Evolutionary conservation across 331 rosid genomes (phyloP), one percentile per base, ranked within the genome.

Genomic region (Saraca asoca): DNA sequence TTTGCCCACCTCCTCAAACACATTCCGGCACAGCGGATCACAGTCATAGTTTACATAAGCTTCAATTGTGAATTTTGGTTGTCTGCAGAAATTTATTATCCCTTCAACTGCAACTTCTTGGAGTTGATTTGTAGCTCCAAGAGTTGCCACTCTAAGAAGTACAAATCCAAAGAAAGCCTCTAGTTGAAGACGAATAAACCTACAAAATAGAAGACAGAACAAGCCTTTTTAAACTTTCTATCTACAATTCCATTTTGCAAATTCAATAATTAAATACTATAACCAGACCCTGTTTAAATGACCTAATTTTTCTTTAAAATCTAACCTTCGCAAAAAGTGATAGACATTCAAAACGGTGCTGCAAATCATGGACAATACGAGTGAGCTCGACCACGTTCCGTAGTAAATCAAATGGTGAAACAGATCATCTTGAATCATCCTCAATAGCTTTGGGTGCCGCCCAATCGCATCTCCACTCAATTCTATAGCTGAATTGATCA

Each of bases 81-180:
- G 96, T 64, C 96, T 85, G 79, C 95, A 84, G 82, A 90, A 94
- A 48, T 86, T 94, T 69, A 94, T 81, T 18, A 90, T 79, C 9
- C 95, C 99, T 75, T 94, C 97, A 29, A 88, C 33, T 46, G 96
- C 95, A 17, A 94, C 97, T 80, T 94, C 99, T 84, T 90, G 97
- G 50, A 94, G 79, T 45, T 83, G 89, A 31, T 69, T 39, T 56
- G 96, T 44, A 78, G 18, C 80, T 54, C 85, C 92, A n/a, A 51
- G 79, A 20, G 80, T 56, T 66, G 90, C 80, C 11, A 78, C 69
- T 81, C 84, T 85, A 6, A 88, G 44, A 37, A 88, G 73, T 72
- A 88, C 96, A 37, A 75, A 79, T 14, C 58, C 70, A 49, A 90
- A 94, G 82, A 94, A 94, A 0, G 97, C 88, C 78, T 83, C 97